These are phyloP conservation scores for Pleurozium schreberi DNA, from an alignment of 225 moss, liverwort and hornwort species.

Conservation along the genomic window DNA sequence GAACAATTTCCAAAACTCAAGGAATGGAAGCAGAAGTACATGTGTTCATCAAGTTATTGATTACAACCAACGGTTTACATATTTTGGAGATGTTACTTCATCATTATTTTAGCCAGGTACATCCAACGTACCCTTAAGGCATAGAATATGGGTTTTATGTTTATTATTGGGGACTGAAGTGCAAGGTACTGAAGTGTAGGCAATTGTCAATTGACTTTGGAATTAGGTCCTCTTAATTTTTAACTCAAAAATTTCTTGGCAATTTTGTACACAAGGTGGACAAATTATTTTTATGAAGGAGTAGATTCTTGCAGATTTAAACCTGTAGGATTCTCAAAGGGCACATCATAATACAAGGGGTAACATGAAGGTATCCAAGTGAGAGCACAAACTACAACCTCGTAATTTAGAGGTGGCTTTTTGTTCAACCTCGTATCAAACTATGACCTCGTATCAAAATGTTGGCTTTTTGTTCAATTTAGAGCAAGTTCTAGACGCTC, in stretches of 20 bases:
- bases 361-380: neutral
- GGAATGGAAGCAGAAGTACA: slow-evolving; percentile 43
- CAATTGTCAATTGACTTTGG: neutral
- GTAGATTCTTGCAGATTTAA: neutral
- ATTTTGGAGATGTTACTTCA: neutral
- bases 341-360: neutral
- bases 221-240: neutral
- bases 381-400: neutral
- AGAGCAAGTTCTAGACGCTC: too few species aligned
- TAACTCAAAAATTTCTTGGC: neutral
- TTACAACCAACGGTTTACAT: neutral
- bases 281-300: neutral
- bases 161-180: neutral
- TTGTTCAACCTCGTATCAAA: too few species aligned
- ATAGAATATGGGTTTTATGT: neutral
- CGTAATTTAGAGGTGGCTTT: neutral
- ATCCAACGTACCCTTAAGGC: neutral
- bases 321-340: neutral
- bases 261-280: neutral
- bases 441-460: too few species aligned
- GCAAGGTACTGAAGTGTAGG: neutral
- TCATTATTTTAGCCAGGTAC: neutral
- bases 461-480: too few species aligned
- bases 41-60: slow-evolving; percentile 27
- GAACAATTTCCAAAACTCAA: slow-evolving; percentile 40